Percentiles rank a stretch among this genome's conserved stretches.
These are phyloP conservation scores for Neurospora sp. DNA, from an alignment of 495 filamentous ascomycete species.

Conservation along the genomic window DNA sequence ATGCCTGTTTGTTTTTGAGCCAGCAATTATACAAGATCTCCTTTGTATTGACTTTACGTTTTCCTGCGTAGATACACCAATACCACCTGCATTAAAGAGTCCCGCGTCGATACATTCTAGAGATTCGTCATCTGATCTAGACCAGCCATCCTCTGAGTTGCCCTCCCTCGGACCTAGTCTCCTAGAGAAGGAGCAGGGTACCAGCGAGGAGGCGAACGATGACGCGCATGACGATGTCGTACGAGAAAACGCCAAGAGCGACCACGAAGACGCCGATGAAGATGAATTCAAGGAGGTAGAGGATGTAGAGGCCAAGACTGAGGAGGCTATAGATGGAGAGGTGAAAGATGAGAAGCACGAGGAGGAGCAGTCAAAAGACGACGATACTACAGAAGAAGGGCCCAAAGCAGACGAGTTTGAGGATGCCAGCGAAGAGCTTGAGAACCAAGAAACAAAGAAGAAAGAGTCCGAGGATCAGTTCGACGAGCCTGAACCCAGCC, in stretches of 20 bases:
- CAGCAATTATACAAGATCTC: neutral
- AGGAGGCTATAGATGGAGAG: neutral
- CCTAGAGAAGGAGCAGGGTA: neutral
- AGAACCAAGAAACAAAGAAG: neutral
- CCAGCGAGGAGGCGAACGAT: neutral
- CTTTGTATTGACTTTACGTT: constrained; percentile 25
- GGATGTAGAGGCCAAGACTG: neutral
- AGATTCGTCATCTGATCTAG: constrained; percentile 24
- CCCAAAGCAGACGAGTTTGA: neutral
- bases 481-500: neutral
- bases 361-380: neutral
- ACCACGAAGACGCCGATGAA: neutral
- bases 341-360: neutral
- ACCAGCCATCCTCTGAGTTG: constrained; percentile 10
- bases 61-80: constrained; percentile 29
- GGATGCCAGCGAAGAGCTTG: neutral
- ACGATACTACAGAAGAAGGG: neutral
- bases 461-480: neutral
- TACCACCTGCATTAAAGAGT: constrained; percentile 24
- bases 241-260: constrained; percentile 1
- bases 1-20: constrained; percentile 4
- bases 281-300: neutral
- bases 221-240: neutral
- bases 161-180: constrained; percentile 1
- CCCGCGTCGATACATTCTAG: constrained; percentile 15